A percentile compares a stretch with the other conserved stretches of the same genome.
Conservation (phyloP, 257 asterid species). For the Solanum pimpinellifolium region DNA sequence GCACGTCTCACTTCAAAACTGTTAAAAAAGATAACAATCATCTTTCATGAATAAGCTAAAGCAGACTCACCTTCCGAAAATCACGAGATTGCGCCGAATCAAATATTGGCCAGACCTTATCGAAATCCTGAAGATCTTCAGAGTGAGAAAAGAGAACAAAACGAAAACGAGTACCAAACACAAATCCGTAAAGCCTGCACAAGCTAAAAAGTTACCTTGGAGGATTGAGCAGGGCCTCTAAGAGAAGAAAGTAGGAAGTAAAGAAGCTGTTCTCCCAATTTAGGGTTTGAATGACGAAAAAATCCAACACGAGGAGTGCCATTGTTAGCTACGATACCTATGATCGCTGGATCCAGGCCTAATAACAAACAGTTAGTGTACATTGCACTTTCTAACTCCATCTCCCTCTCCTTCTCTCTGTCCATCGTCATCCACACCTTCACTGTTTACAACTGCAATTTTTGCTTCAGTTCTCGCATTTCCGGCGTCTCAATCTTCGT, state of each 20-base stretch:
- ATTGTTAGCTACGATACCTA: slow-evolving; percentile 79
- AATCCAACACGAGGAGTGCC: slow-evolving; percentile 84
- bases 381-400: slow-evolving; percentile 99
- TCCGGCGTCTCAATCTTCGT: neutral
- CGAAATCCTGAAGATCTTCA: slow-evolving; percentile 69
- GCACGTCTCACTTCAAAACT: neutral
- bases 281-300: slow-evolving; percentile 96
- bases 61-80: slow-evolving; percentile 66
- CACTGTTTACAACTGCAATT: neutral
- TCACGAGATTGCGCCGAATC: slow-evolving; percentile 99
- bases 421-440: slow-evolving; percentile 82
- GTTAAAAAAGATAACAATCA: neutral
- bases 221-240: slow-evolving; percentile 94
- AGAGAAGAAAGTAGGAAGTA: slow-evolving; percentile 88
- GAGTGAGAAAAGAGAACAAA: neutral
- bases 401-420: slow-evolving; percentile 98
- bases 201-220: slow-evolving; percentile 34
- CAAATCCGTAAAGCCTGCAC: neutral
- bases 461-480: neutral
- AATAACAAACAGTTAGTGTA: slow-evolving; percentile 92
- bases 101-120: slow-evolving; percentile 98
- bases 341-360: slow-evolving; percentile 86
- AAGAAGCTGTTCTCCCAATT: slow-evolving; percentile 95
- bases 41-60: neutral
- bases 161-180: neutral